Evolutionary conservation across 2,329 filamentous ascomycete species (phyloP), one percentile per base, ranked within the genome.

Genomic region (Fusarium floridanum): DNA sequence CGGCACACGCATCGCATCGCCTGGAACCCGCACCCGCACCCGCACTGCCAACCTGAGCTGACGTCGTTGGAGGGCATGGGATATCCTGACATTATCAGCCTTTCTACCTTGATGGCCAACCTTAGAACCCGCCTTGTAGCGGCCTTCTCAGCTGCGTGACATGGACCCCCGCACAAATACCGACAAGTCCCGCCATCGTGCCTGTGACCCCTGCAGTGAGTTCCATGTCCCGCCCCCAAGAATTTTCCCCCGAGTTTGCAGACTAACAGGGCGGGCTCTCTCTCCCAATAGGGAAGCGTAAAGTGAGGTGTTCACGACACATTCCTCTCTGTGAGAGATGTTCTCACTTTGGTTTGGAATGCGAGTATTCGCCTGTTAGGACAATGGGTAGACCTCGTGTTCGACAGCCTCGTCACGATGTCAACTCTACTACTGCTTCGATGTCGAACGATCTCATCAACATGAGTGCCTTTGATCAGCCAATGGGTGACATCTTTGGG

Each of bases 101-200:
- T 55, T 55, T 55, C 48, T 55, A 55, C 48, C 48, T 55, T 55
- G 48, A 55, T 55, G 48, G 48, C 48, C 48, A 55, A 55, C 48
- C 27, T 55, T 55, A 32, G 48, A 55, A 55, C 48, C 48, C 48
- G 48, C 48, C 48, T 55, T 55, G 48, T 55, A 55, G 48, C 48
- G 48, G 48, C 48, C 48, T 32, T 55, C 27, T 55, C 48, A 55
- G 48, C 48, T 55, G 48, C 27, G 48, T 55, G 70, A 34, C 71
- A 73, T 73, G 71, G 65, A 64, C 22, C 27, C 24, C 5, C 67
- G 41, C 48, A 67, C 36, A 71, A 73, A 70, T 61, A 71, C 48
- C 70, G 71, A 73, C 32, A 73, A 73, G 62, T 53, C 27, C 29
- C 71, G 73, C 61, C 71, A 73, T 60, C 71, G 71, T 27, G 71